A percentile compares a stretch with the other conserved stretches of the same genome.
Evolutionary conservation across 352 stramenopile genomes (phyloP).

Genomic region (Blastocystis sp.): DNA sequence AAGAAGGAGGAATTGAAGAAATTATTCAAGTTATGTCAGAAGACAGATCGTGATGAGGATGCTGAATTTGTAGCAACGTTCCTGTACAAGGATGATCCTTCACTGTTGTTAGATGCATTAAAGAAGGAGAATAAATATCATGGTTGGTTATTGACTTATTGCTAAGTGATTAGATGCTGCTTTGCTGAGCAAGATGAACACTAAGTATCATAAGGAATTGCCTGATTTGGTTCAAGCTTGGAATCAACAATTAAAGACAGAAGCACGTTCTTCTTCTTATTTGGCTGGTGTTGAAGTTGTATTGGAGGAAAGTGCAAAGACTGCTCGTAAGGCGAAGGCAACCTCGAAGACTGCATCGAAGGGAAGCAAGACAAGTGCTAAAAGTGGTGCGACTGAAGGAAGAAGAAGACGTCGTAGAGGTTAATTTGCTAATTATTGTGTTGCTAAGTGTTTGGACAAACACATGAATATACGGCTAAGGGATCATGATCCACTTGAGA

Average conservation of each 20-base stretch:
- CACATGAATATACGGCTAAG: slow-evolving; percentile 1
- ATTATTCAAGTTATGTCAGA: slow-evolving; percentile 53
- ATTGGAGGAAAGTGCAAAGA: slow-evolving; percentile 36
- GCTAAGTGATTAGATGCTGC: slow-evolving; percentile 12
- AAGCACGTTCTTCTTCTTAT: background rate
- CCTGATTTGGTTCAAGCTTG: slow-evolving; percentile 32
- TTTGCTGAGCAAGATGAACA: slow-evolving; percentile 51
- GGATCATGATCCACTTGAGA: slow-evolving; percentile 62
- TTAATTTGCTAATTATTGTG: background rate
- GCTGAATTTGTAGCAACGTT: slow-evolving; percentile 43
- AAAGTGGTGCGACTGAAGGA: background rate
- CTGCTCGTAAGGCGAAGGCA: background rate
- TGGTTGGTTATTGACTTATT: background rate
- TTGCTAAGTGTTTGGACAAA: slow-evolving; percentile 7
- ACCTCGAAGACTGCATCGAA: background rate
- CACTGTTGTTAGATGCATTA: slow-evolving; percentile 27
- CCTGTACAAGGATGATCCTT: slow-evolving; percentile 52
- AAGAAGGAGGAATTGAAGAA: slow-evolving; percentile 61
- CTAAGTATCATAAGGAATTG: slow-evolving; percentile 58
- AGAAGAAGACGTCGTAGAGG: slow-evolving; percentile 44
- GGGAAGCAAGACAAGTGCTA: background rate
- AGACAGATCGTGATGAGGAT: slow-evolving; percentile 14
- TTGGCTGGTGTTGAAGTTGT: slow-evolving; percentile 35
- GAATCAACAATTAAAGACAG: slow-evolving; percentile 54
- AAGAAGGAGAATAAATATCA: slow-evolving; percentile 59